Base-by-base conservation (phyloP, 306 rosid species). In the Gleditsia sinensis region DNA sequence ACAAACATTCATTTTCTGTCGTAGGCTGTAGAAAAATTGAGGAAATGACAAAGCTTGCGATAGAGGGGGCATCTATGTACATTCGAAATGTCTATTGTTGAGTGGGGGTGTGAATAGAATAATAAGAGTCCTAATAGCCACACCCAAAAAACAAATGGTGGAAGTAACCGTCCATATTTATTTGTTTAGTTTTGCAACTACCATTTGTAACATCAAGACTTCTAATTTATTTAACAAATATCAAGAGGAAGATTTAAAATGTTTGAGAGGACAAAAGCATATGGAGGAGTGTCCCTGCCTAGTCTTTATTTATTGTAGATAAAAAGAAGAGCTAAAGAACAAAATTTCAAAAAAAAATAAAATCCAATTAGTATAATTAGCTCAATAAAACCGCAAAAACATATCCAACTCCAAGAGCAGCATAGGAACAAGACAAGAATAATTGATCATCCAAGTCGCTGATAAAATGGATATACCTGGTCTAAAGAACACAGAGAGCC, bases 401-500 rank as follows among this genome's bases (percentile, higher is more conserved):
- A 28, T 60, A 32, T 69, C 65, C 32, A 63, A 27, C 23, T 79
- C 32, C 63, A 72, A 48, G 42, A 48, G 69, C 59, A 55, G 34
- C 74, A 12, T 13, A 69, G 59, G 30, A 32, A 46, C 27, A 64
- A 61, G 30, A 69, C 11, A 2, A 25, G 36, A 81, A 63, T 20
- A 53, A 70, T 9, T 4, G 17, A 75, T 56, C 42, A 64, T 46
- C 58, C 42, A 50, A 27, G 48, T 17, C 48, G 51, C n/a, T 4
- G 50, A 48, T 33, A 27, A 10, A 24, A 20, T 23, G 39, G 0
- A 71, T 53, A 46, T 86, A 92, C 96, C 97, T 77, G 97, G 97
- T 79, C 78, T 92, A 69, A 94, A 94, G 91, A 94, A 94, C 58
- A 92, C 75, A 0, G 99, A 92, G 45, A 94, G 92, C 45, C 99